Evolutionary conservation across 495 filamentous ascomycete species (phyloP).

Genomic region (Aspergillus kassunensis): DNA sequence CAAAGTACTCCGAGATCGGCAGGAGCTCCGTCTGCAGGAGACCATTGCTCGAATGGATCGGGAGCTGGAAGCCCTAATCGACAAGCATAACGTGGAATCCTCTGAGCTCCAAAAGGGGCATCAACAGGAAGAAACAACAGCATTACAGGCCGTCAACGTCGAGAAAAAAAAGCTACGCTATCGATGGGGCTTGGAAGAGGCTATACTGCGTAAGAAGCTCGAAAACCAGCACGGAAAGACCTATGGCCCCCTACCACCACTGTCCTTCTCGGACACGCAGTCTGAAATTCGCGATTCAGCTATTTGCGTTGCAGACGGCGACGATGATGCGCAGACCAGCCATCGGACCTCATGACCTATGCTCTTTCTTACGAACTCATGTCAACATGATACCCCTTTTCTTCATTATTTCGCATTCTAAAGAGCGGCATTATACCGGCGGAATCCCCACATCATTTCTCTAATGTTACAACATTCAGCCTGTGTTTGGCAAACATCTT

Average conservation of each 20-base stretch:
- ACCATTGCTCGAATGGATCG: constrained; percentile 59
- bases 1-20: constrained; percentile 75
- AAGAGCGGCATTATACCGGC: constrained; percentile 10
- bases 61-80: constrained; percentile 54
- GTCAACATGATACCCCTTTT: constrained; percentile 27
- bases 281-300: constrained; percentile 26
- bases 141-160: constrained; percentile 44
- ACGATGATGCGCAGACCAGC: constrained; percentile 13
- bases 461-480: constrained; percentile 15
- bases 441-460: constrained; percentile 8
- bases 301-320: constrained; percentile 19
- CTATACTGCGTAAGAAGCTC: constrained; percentile 57
- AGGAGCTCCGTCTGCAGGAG: constrained; percentile 65
- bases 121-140: constrained; percentile 47
- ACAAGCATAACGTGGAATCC: constrained; percentile 48
- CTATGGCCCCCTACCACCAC: constrained; percentile 47
- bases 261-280: constrained; percentile 31
- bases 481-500: constrained; percentile 20
- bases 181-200: constrained; percentile 62
- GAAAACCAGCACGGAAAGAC: constrained; percentile 45
- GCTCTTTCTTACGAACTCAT: constrained; percentile 23
- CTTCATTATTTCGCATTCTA: constrained; percentile 1
- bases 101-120: constrained; percentile 52
- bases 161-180: constrained; percentile 47
- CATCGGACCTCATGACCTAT: constrained; percentile 17